Evolutionary conservation across 345 rosid species (phyloP), one percentile per base, ranked within the genome.

Genomic region (Adansonia digitata): DNA sequence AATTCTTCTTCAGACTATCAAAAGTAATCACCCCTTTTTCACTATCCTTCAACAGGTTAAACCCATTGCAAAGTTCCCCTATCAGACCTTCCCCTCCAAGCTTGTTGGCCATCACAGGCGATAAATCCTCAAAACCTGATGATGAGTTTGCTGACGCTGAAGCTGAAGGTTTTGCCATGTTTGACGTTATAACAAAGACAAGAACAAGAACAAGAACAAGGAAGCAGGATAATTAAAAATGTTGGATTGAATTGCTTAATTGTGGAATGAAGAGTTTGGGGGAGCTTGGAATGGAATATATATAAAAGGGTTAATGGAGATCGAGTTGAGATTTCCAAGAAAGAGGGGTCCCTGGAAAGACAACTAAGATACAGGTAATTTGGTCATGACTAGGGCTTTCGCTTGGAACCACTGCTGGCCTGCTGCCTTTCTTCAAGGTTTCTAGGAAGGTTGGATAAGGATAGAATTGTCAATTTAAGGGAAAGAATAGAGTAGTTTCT

Each of bases 1-100:
- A 75, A 79, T 92, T 94, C 73, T 72, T 73, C 75, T 87, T 85
- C 15, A 94, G 69, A 73, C 97, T 94, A 12, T 86, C 97, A 48
- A 88, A 86, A 26, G 96, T 94, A 78, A 92, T 92, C 63, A 90
- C 85, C 48, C 87, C 96, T 74, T 81, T 89, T 3, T 87, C 93
- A 18, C 73, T 42, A 31, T 94, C 98, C 93, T 82, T 77, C 79
- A 94, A 64, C 0, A 94, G 79, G 60, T 85, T 84, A 78, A 94
- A 94, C 40, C 97, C 98, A 53, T 92, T 92, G 68, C 94, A 94
- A 4, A 92, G 80, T 80, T 94, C 96, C 10, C 84, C 86, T 5
- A 94, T 87, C 9, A 94, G 71, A 7, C 89, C 97, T 46, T 94
- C 97, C 39, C 94, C 91, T 2, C 98, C 96, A 4, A 94, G 89